Evolutionary conservation across 768 basidiomycete genomes (phyloP).

Genomic region (Boletus reticuloceps): DNA sequence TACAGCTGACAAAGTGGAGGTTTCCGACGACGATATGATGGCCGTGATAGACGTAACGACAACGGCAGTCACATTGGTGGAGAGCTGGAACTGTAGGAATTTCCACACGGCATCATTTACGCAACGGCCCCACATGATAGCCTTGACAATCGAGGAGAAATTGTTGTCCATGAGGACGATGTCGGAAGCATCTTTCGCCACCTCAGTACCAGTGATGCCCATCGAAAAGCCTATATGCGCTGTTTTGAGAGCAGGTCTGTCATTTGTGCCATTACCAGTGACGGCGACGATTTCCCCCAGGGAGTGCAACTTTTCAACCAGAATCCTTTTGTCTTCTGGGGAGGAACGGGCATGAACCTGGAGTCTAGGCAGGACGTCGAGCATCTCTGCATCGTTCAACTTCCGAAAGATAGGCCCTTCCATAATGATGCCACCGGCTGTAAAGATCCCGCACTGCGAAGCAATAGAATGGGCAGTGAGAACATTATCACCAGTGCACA

Average conservation of each 20-base stretch:
- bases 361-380: conserved; percentile 84
- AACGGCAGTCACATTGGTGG: conserved; percentile 94
- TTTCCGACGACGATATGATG: conserved; percentile 71
- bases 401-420: conserved; percentile 93
- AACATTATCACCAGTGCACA: conserved; percentile 98
- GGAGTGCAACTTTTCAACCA: conserved; percentile 83
- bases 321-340: conserved; percentile 91
- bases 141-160: conserved; percentile 93
- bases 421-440: conserved; percentile 93
- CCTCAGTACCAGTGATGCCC: conserved; percentile 96
- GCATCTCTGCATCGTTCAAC: conserved; percentile 64
- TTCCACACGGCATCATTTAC: conserved; percentile 98
- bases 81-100: conserved; percentile 95
- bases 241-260: conserved; percentile 93
- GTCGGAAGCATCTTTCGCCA: conserved; percentile 98
- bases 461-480: conserved; percentile 97
- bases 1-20: conserved; percentile 90
- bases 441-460: conserved; percentile 93
- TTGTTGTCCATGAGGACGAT: conserved; percentile 99
- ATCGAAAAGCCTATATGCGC: conserved; percentile 97
- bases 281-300: conserved; percentile 93
- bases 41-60: conserved; percentile 91
- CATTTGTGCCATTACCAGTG: conserved; percentile 98
- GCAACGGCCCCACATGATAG: conserved; percentile 99
- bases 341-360: conserved; percentile 98